Conservation (phyloP, 148 eudicot genomes). For the Spergularia bocconei region DNA sequence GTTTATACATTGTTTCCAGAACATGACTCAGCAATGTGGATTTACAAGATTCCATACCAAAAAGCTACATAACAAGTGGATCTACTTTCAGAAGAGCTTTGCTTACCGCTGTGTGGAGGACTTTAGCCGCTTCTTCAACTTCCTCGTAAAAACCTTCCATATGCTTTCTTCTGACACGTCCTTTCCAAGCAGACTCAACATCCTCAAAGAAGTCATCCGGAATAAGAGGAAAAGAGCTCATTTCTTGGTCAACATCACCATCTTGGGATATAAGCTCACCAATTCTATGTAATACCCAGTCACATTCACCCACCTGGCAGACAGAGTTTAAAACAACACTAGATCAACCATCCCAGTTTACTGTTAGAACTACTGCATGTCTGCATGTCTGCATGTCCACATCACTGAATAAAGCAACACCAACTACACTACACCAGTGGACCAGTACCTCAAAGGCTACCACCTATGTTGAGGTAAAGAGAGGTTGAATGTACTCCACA, state of each 20-base stretch:
- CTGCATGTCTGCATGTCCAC: not conserved
- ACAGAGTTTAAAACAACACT: conserved; percentile 9
- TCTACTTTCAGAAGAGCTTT: conserved; percentile 13
- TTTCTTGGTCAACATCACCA: conserved; percentile 60
- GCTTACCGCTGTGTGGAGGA: conserved; percentile 72
- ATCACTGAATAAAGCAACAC: not conserved
- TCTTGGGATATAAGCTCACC: conserved; percentile 71
- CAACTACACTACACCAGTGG: not conserved
- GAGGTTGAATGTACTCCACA: too few species aligned
- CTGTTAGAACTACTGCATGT: not conserved
- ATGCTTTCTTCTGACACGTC: conserved; percentile 86
- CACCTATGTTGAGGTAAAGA: too few species aligned
- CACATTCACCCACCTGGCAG: conserved; percentile 73
- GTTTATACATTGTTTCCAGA: not conserved
- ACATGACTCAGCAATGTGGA: not conserved
- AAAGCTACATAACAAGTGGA: not conserved
- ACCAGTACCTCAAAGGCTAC: not conserved
- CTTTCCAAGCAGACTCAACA: conserved; percentile 91
- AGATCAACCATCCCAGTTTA: not conserved
- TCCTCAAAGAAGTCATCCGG: conserved; percentile 83
- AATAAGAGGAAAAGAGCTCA: conserved; percentile 44
- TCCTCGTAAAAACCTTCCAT: conserved; percentile 60
- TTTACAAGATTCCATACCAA: not conserved
- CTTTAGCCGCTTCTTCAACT: conserved; percentile 80
- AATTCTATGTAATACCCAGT: conserved; percentile 60